Evolutionary conservation across 192 early-diverging fungal species (phyloP), one percentile per base, ranked within the genome.

Genomic region (Blastocladiella britannica): DNA sequence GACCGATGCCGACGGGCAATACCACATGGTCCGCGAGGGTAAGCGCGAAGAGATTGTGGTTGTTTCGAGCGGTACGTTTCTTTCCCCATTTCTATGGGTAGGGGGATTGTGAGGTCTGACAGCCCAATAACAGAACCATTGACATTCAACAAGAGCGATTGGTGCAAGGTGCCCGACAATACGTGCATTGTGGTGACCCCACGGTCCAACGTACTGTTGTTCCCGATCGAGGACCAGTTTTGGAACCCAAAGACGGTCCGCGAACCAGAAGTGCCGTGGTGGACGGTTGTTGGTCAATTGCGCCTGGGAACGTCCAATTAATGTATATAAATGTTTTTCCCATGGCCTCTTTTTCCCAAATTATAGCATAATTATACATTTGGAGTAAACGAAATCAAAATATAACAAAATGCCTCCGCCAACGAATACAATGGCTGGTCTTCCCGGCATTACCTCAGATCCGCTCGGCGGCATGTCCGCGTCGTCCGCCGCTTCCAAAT

Each of bases 31-130:
- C 51, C 79, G 76, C 54, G 72, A 73, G 0, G 78, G 74, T 52
- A 80, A 79, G 64, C 79, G 82, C 28, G 85, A 87, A 59, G 85
- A 87, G 58, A 82, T 85, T 58, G 85, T 87, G 15, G 77, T 87
- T 8, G 77, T 87, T 59, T 83, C 85, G 0, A 80, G 78, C 37
- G 37, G 37, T 0, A 67, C 59, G 53, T 37, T 43, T 56, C 4
- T 57, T 15, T 59, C 27, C 53, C 27, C 26, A 51, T 26, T 23
- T 47, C 8, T 56, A 25, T 23, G 55, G 7, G 27, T 6, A 25
- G 54, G 20, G 54, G 15, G 15, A 55, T 55, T 22, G 15, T 55
- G 22, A 37, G 30, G 28, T 7, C 51, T 47, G 26, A 37, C 29
- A 53, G 26, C 8, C n/a, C 52, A 6, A 23, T 9, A 29, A 24